Base-by-base conservation (phyloP, 345 rosid genomes). In the Salix purpurea region DNA sequence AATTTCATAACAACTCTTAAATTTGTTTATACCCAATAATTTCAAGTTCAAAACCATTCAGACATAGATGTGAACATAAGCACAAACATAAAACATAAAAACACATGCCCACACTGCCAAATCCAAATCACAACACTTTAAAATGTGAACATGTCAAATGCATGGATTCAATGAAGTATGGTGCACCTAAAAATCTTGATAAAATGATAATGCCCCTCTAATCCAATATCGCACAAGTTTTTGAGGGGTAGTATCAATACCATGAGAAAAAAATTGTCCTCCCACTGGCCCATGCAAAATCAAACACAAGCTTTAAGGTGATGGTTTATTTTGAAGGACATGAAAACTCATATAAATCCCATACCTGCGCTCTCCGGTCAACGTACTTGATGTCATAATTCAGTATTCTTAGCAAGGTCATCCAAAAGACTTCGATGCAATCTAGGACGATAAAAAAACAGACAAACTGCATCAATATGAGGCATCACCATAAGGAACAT, bases 361-460 rank as follows among this genome's bases (percentile, higher is more conserved):
- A 74, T 86, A 88, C 93, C 90, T 88, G 75, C 89, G 89, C 72
- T 90, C 93, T 76, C 90, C 91, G 2, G 83, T 76, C 76, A 75
- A 74, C 82, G 75, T 83, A 72, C 88, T 87, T 48, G 93, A 90
- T 69, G 88, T 74, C 90, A 88, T 90, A 74, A 39, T 81, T 83
- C 70, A 71, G 52, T 54, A 40, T 79, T 66, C 23, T 69, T 74
- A 65, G 82, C 83, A 84, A 78, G 91, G 74, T 87, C 91, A 84
- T 83, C 67, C 90, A 88, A 84, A 70, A 81, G 71, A 83, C 67
- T 77, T 78, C 70, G 32, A 65, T 72, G 56, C 72, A 74, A 72
- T 79, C 90, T 87, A 82, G 28, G 12, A 69, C 75, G 50, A 37
- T 13, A 44, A 67, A 23, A 52, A 2, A 58, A 58, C 26, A 58